A percentile compares a stretch with the other conserved stretches of the same genome.
These are phyloP conservation scores for Cornus suecica DNA, from an alignment of 148 eudicot genomes.

Conservation along the genomic window DNA sequence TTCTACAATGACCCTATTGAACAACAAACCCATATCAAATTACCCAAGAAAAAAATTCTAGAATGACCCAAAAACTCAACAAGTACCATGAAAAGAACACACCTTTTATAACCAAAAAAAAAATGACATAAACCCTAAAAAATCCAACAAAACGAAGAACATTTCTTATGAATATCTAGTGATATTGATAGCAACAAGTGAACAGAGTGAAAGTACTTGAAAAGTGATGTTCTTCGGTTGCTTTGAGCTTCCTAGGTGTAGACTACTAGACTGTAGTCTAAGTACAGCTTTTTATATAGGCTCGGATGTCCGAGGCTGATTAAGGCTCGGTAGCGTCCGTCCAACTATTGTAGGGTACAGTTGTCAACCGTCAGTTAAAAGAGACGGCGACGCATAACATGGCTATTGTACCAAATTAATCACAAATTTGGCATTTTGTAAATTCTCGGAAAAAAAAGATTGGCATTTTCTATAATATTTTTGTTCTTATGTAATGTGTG, in stretches of 20 bases:
- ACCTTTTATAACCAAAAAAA: not conserved
- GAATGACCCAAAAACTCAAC: no score
- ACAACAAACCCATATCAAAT: not conserved
- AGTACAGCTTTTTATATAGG: not conserved
- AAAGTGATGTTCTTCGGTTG: not conserved
- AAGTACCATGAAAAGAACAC: no score
- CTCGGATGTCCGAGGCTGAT: not conserved
- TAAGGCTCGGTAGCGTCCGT: not conserved
- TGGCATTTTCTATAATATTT: no score
- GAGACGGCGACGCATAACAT: not conserved
- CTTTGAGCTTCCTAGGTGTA: not conserved
- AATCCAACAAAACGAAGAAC: not conserved
- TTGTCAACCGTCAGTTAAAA: not conserved
- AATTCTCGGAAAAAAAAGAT: no score
- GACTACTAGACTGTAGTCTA: not conserved
- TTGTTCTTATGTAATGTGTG: no score
- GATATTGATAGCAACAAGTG: no score
- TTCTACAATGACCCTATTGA: not conserved
- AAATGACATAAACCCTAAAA: not conserved
- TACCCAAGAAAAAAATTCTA: no score
- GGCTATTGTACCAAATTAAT: not conserved
- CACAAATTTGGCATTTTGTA: no score
- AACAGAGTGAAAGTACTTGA: slow-evolving; percentile 1
- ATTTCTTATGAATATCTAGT: not conserved
- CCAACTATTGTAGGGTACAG: not conserved